phyloP scores from a whole-genome alignment of 306 rosid species.

The Fragaria nilgerrensis region DNA sequence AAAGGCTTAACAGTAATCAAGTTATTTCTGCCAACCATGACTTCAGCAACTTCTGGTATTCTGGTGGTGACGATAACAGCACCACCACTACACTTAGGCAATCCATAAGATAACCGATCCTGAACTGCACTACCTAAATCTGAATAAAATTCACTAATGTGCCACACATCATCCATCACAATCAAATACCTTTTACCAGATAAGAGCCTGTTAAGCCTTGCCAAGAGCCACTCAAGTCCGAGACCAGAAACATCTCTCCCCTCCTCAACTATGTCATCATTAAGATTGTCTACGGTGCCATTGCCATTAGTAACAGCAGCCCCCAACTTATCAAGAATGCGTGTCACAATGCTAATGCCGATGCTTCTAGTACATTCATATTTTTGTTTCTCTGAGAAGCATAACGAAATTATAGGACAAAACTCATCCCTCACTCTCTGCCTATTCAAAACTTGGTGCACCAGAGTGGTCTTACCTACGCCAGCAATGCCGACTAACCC shows the following conservation, averaged over 20 bases:
- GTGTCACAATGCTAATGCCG: not conserved
- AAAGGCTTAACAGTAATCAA: not conserved
- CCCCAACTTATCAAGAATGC: not conserved
- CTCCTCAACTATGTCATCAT: not conserved
- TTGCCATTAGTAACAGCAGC: not conserved
- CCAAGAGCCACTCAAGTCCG: not conserved
- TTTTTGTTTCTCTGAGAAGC: not conserved
- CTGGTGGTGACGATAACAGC: conserved; percentile 12
- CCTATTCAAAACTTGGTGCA: not conserved
- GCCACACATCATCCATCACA: conserved; percentile 10
- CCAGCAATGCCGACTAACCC: conserved; percentile 27
- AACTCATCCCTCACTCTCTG: not conserved
- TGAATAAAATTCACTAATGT: not conserved
- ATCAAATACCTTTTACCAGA: not conserved
- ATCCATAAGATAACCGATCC: not conserved
- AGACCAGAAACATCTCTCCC: not conserved
- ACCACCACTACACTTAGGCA: not conserved
- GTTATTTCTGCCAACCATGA: not conserved
- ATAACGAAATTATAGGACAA: not conserved
- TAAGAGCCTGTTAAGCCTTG: not conserved
- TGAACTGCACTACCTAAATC: not conserved
- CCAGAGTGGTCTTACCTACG: conserved; percentile 13
- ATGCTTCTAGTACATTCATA: not conserved
- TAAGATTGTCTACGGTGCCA: no score
- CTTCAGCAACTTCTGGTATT: not conserved